Evolutionary conservation across 192 early-diverging fungal species (phyloP).

Genomic region (Allomyces macrogynus): DNA sequence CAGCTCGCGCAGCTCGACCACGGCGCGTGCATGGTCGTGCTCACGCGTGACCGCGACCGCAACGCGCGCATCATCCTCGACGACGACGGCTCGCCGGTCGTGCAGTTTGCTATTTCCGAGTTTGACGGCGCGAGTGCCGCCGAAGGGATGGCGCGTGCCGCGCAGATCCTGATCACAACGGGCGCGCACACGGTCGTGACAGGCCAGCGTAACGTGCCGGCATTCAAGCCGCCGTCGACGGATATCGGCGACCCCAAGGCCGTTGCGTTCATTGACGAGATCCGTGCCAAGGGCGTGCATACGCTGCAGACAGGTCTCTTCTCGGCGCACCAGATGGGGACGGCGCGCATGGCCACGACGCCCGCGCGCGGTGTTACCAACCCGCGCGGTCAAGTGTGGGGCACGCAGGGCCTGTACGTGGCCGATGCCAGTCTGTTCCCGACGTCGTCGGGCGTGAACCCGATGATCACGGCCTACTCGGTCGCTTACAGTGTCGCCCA

Average conservation of each 20-base stretch:
- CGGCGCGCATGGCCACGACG: constrained; percentile 40
- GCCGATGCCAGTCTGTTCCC: constrained; percentile 52
- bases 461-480: constrained; percentile 25
- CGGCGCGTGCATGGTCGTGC: constrained; percentile 24
- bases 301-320: constrained; percentile 16
- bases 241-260: neutral
- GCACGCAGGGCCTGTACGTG: constrained; percentile 47
- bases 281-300: constrained; percentile 12
- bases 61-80: constrained; percentile 22
- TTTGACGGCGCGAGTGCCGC: constrained; percentile 26
- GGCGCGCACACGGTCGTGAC: constrained; percentile 39
- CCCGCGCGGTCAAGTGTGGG: constrained; percentile 51
- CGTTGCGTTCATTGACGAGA: constrained; percentile 7
- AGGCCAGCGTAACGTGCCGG: constrained; percentile 19
- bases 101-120: constrained; percentile 27
- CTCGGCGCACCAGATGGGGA: constrained; percentile 46
- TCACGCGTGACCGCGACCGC: constrained; percentile 39
- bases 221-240: constrained; percentile 1
- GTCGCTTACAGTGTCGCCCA: constrained; percentile 13
- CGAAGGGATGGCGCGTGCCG: constrained; percentile 19
- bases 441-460: constrained; percentile 50
- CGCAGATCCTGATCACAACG: constrained; percentile 34
- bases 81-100: constrained; percentile 13
- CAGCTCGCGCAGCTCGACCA: constrained; percentile 24
- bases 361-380: constrained; percentile 34